Conservation (phyloP, 2,329 filamentous ascomycete species). For the Setomelanomma holmii region DNA sequence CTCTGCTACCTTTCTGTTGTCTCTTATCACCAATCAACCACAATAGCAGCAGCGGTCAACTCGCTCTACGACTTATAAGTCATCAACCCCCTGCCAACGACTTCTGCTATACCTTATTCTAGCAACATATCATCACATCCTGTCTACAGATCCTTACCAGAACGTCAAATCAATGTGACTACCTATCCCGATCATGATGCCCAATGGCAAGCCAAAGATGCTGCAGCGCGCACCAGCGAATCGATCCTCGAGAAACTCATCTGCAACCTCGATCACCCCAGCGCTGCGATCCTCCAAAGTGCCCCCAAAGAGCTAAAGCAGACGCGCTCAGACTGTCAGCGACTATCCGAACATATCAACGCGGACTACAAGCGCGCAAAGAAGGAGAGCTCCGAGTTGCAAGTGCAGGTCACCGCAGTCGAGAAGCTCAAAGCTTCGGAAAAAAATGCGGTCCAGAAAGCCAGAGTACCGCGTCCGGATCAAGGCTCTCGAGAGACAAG, state of each 20-base stretch:
- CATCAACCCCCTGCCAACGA: not conserved
- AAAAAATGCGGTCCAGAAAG: not conserved
- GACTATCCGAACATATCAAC: slow-evolving; percentile 4
- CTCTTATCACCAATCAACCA: not conserved
- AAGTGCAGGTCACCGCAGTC: not conserved
- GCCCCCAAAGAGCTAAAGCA: not conserved
- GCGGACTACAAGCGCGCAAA: slow-evolving; percentile 2
- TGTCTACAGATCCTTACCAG: too few relatives aligned
- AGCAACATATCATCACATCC: too few relatives aligned
- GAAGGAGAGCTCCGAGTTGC: not conserved
- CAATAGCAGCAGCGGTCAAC: not conserved
- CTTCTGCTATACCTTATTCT: too few relatives aligned
- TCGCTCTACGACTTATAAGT: not conserved
- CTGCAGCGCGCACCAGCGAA: not conserved
- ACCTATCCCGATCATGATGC: slow-evolving; percentile 1
- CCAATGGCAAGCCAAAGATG: not conserved
- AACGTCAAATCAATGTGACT: not conserved
- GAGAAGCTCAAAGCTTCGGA: not conserved
- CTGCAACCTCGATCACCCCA: not conserved
- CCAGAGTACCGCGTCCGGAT: slow-evolving; percentile 1
- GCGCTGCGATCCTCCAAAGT: not conserved
- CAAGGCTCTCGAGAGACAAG: slow-evolving; percentile 3
- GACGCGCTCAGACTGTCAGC: not conserved
- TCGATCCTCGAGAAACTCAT: not conserved
- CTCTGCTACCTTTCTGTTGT: not conserved